Percentiles rank a stretch among this genome's conserved stretches.
Evolutionary conservation across 1,139 yeast genomes (phyloP).

Genomic region (Debaryomyces robertsiae): DNA sequence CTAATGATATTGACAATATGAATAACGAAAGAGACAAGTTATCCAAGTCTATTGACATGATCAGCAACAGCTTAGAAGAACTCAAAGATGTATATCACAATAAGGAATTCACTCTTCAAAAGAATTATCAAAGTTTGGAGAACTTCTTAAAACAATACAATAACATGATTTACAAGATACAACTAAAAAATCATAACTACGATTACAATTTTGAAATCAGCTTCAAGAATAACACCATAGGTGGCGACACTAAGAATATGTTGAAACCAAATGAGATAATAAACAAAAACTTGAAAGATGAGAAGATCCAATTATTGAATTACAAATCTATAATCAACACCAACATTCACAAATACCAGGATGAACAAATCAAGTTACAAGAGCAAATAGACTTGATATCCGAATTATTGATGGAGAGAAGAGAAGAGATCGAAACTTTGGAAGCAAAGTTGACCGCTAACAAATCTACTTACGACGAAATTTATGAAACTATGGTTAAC

Average conservation of each 20-base stretch:
- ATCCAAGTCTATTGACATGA: constrained; percentile 55
- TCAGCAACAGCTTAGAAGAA: constrained; percentile 45
- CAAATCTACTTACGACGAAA: constrained; percentile 59
- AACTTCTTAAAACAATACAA: constrained; percentile 58
- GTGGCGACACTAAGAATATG: constrained; percentile 24
- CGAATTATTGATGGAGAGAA: constrained; percentile 58
- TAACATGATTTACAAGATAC: constrained; percentile 51
- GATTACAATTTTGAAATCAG: constrained; percentile 33
- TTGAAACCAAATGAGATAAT: constrained; percentile 36
- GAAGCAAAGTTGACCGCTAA: constrained; percentile 58
- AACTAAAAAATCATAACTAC: constrained; percentile 27
- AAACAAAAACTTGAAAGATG: constrained; percentile 39
- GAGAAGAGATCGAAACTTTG: constrained; percentile 59
- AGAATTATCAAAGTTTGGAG: constrained; percentile 53
- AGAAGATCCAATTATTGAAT: constrained; percentile 42
- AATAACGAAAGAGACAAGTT: constrained; percentile 63
- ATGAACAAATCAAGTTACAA: constrained; percentile 60
- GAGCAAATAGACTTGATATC: constrained; percentile 59
- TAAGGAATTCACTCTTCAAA: constrained; percentile 51
- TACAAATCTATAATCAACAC: constrained; percentile 52
- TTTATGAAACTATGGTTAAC: constrained; percentile 57
- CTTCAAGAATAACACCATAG: constrained; percentile 23
- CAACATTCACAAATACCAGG: constrained; percentile 56
- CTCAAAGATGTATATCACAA: constrained; percentile 40
- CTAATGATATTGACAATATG: constrained; percentile 63